Base-by-base conservation (phyloP, 2,329 filamentous ascomycete genomes). In the Ophiostoma himal-ulmi region DNA sequence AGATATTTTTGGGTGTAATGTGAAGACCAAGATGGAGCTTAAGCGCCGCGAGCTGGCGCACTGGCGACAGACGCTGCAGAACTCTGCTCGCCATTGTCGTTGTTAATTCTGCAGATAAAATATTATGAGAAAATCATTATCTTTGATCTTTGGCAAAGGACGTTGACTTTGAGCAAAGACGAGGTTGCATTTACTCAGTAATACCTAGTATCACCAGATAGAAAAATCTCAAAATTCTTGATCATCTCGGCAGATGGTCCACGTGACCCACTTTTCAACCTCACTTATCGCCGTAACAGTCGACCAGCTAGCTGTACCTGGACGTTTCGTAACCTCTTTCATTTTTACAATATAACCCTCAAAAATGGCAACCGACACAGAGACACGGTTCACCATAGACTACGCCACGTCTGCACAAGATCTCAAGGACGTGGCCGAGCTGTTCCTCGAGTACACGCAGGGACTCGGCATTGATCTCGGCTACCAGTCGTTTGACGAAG, bases 401-500 rank as follows among this genome's bases (percentile, higher is more conserved):
- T 34, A 8, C 8, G 72, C 73, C 3, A 30, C 70, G 0, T 52
- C 72, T 1, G 34, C 66, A 3, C 52, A 71, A 4, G 72, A 72
- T 30, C 36, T 72, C 10, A 26, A 41, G 5, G 71, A 70, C 39
- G 70, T 72, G 10, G 70, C 72, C 17, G 67, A 37, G 20, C 72
- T 74, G 34, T 72, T 74, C 62, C 44, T 60, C 60, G 72, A 71
- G 36, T 73, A 74, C 65, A 67, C 73, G 8, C 54, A 57, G 60
- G 36, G 70, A 48, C 72, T 74, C 11, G 70, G 67, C 68, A 71
- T 74, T 64, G 73, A 74, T 52, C 73, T 74, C 37, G n/a, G 71
- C 37, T 74, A 68, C 69, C 73, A 74, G 64, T 71, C 71, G 5
- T 74, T 73, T 70, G 69, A 66, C 14, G 34, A 64, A 30, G 72